These are phyloP conservation scores for Boletus fagicola DNA, from an alignment of 768 basidiomycete genomes.

Conservation along the genomic window DNA sequence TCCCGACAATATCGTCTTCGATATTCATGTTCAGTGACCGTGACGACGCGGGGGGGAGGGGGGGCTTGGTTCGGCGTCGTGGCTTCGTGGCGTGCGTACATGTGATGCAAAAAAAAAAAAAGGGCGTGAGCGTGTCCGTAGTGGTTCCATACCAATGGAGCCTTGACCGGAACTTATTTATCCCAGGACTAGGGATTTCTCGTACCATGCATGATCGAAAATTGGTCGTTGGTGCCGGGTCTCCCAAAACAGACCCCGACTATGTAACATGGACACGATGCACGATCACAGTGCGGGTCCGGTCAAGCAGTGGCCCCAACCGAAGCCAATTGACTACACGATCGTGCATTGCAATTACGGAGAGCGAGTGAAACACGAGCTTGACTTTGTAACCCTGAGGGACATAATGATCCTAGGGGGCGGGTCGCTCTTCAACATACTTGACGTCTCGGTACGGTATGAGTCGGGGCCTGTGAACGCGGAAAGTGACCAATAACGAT, in stretches of 20 bases:
- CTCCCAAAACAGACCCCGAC: not conserved
- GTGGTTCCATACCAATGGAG: not conserved
- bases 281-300: too few species aligned
- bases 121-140: not conserved
- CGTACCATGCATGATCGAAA: not conserved
- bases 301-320: not conserved
- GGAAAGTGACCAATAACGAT: not conserved
- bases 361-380: not conserved
- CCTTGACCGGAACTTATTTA: too few species aligned
- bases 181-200: not conserved
- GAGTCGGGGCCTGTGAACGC: not conserved
- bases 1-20: not conserved
- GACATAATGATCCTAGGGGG: not conserved
- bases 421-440: not conserved
- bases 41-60: not conserved
- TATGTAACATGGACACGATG: not conserved
- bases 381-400: not conserved
- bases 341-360: not conserved
- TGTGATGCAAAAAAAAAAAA: not conserved
- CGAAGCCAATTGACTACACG: not conserved
- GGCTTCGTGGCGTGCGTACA: not conserved
- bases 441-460: too few species aligned
- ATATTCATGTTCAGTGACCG: too few species aligned
- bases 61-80: not conserved
- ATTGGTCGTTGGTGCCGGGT: too few species aligned